A percentile compares a stretch with the other conserved stretches of the same genome.
phyloP scores from a whole-genome alignment of 495 filamentous ascomycete species.

The Daldinia grandis region DNA sequence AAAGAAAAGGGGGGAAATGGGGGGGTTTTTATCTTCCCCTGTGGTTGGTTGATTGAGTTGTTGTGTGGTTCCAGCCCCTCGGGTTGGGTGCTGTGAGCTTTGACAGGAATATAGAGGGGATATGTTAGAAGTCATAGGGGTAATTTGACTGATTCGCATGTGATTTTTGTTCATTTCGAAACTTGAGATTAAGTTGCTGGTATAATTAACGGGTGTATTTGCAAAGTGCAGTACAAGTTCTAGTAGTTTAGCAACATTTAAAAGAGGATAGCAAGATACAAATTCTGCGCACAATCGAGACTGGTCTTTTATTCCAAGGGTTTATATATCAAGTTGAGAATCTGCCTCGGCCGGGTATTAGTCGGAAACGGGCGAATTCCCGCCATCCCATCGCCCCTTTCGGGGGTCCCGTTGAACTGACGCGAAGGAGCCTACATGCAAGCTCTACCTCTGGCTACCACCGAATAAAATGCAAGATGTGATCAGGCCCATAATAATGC shows the following conservation, averaged over 20 bases:
- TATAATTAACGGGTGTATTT: neutral
- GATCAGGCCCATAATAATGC: conserved; percentile 5
- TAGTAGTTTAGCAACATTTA: neutral
- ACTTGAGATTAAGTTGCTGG: neutral
- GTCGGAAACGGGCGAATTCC: neutral
- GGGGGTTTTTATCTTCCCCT: neutral
- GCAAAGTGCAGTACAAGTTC: neutral
- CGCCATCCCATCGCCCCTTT: conserved; percentile 11
- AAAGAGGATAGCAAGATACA: neutral
- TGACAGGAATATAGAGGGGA: neutral
- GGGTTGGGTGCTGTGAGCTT: neutral
- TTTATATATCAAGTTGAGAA: conserved; percentile 39
- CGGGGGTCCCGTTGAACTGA: neutral
- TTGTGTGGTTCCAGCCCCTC: neutral
- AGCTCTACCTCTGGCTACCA: conserved; percentile 9
- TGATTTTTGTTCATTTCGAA: neutral
- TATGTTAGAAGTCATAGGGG: neutral
- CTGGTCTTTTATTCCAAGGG: conserved; percentile 37
- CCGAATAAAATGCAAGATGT: conserved; percentile 11
- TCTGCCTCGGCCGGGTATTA: conserved; percentile 16
- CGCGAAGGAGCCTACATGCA: conserved; percentile 1
- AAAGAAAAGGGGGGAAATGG: neutral
- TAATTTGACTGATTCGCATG: neutral
- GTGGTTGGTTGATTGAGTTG: neutral
- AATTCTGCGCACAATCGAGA: conserved; percentile 22